These are phyloP conservation scores for Sonneratia alba DNA, from an alignment of 345 rosid genomes.

Conservation along the genomic window DNA sequence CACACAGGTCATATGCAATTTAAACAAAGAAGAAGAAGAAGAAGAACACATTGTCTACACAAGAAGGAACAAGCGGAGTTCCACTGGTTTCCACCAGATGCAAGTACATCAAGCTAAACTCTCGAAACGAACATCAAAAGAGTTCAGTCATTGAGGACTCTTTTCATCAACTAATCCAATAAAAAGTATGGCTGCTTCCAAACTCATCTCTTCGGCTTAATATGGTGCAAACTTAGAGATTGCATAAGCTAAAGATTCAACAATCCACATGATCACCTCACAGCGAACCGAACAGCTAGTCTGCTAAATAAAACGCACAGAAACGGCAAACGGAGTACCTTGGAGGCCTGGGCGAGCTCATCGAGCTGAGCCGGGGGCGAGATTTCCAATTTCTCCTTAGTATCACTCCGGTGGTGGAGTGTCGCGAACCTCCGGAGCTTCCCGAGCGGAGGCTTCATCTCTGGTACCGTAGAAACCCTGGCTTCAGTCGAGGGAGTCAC, in stretches of 20 bases:
- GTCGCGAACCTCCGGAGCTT: constrained; percentile 65
- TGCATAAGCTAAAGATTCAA: not conserved
- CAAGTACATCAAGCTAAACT: not conserved
- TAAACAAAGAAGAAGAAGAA: not conserved
- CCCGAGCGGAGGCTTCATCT: constrained; percentile 67
- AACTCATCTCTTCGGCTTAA: not conserved
- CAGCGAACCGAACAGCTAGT: not conserved
- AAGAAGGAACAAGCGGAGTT: not conserved
- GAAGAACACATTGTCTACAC: not conserved
- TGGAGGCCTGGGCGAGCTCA: constrained; percentile 76
- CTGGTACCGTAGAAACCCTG: constrained; percentile 17
- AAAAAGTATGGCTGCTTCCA: not conserved
- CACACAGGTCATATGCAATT: not conserved
- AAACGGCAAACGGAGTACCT: constrained; percentile 27
- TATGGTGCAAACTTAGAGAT: not conserved
- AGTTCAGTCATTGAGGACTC: not conserved
- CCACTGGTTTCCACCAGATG: not conserved
- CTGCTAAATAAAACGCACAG: not conserved
- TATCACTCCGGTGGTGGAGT: constrained; percentile 57
- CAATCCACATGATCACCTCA: not conserved
- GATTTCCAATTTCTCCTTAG: constrained; percentile 52
- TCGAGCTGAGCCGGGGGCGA: constrained; percentile 47
- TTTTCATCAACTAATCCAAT: not conserved
- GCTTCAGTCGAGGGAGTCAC: not conserved
- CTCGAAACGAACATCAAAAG: not conserved